Conservation (phyloP, 1,284 basidiomycete species). For the Tilletia walkeri region DNA sequence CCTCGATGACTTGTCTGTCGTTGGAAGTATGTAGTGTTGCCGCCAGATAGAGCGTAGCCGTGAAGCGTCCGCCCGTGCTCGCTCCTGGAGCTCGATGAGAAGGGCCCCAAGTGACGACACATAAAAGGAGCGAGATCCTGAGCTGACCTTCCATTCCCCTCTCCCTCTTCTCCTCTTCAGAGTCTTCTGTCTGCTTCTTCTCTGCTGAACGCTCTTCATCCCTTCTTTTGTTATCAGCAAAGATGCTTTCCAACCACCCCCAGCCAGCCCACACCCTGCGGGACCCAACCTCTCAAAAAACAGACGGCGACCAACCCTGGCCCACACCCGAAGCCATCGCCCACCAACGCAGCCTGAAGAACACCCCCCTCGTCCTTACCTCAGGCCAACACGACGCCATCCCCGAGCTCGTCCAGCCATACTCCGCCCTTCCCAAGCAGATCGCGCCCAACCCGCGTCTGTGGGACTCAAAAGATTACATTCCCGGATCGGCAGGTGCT, state of each 20-base stretch:
- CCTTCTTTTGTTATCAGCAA: background rate
- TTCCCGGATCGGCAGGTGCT: conserved; percentile 35
- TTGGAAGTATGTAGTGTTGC: too few relatives aligned
- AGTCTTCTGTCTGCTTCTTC: too few relatives aligned
- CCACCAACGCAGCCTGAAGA: conserved; percentile 10
- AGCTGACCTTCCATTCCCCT: too few relatives aligned
- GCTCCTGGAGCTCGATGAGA: too few relatives aligned
- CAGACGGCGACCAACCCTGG: background rate
- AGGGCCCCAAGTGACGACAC: too few relatives aligned
- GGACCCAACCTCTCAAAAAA: background rate
- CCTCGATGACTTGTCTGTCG: too few relatives aligned
- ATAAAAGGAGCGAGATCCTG: too few relatives aligned
- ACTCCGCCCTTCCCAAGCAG: conserved; percentile 53
- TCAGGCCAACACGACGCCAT: conserved; percentile 48
- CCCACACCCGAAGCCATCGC: conserved; percentile 16
- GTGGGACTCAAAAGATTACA: conserved; percentile 49
- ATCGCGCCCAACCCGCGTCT: conserved; percentile 47
- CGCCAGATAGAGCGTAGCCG: too few relatives aligned
- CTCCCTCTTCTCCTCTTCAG: too few relatives aligned
- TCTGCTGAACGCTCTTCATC: background rate
- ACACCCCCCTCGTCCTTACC: conserved; percentile 32
- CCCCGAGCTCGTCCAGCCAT: conserved; percentile 41
- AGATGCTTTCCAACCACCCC: background rate
- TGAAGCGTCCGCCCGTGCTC: too few relatives aligned
- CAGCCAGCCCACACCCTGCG: conserved; percentile 11